Base-by-base conservation (phyloP, 208 protist species). In the Willaertia magna region DNA sequence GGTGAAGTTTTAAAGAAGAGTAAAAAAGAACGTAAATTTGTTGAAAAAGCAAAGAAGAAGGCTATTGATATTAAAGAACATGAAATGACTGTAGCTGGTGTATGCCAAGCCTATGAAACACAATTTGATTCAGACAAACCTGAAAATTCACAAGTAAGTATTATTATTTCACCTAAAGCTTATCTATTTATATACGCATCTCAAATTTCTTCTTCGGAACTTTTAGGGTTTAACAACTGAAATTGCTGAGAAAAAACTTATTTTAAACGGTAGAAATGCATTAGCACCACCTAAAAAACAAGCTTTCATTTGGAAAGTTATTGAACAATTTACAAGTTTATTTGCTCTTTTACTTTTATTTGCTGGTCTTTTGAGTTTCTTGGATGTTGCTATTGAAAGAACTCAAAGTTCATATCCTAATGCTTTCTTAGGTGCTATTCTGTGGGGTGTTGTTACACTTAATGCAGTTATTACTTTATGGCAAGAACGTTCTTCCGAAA, bases 241-340 rank as follows among this genome's bases (percentile, higher is more conserved):
- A 2, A 74, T 61, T 43, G 89, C 88, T n/a, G 42, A 61, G 39
- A 18, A 90, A 16, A 46, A 74, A 26, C 82, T 93, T 1, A 14
- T 47, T 7, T 1, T 47, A 11, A 79, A 94, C 67, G 93, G 93
- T 1, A 6, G 4, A 0, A 95, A 95, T 85, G 14, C 4, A 0
- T 78, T 95, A 4, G 93, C 90, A 43, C 93, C 93, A 55, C 88
- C 90, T n/a, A 89, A 94, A 42, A 20, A 86, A n/a, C 87, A 55
- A 14, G 88, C 92, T 26, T 74, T 87, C 55, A 90, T 87, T 86
- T 18, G 93, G 4, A 93, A 93, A 49, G 93, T 95, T 44, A 30
- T 93, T 11, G 51, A 85, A 42, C 79, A 93, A 79, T 86, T 95
- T 42, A 86, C 87, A 55, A 87, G 87, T 51, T 61, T 87, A 9